Percentiles rank a stretch among this genome's conserved stretches.
These are phyloP conservation scores for Epichloe scottii DNA, from an alignment of 2,329 filamentous ascomycete species.

Conservation along the genomic window DNA sequence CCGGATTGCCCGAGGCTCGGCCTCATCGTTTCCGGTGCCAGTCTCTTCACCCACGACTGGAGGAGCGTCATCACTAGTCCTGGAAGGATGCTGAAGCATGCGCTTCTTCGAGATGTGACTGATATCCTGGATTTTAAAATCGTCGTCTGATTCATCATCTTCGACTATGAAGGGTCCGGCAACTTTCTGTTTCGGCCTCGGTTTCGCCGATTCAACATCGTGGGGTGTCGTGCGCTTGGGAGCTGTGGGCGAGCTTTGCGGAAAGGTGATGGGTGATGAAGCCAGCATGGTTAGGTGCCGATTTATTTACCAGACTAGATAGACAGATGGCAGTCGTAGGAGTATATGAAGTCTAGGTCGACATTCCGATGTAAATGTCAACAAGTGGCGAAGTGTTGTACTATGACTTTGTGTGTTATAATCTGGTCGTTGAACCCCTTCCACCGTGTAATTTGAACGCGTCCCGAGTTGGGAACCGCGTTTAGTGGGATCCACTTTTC, in stretches of 20 bases:
- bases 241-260: constrained; percentile 32
- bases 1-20: background rate
- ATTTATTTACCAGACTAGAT: background rate
- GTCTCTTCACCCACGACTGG: background rate
- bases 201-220: constrained; percentile 20
- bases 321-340: background rate
- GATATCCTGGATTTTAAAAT: constrained; percentile 6
- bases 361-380: background rate
- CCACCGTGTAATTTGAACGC: constrained; percentile 3
- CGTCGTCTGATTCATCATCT: constrained; percentile 23
- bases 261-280: constrained; percentile 46
- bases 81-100: constrained; percentile 16
- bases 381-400: too few species aligned
- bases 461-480: constrained; percentile 11
- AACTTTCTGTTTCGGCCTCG: constrained; percentile 22
- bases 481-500: constrained; percentile 15
- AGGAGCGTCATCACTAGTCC: background rate
- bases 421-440: background rate
- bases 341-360: background rate
- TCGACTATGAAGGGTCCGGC: constrained; percentile 28
- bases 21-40: constrained; percentile 2
- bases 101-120: constrained; percentile 18
- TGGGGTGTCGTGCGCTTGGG: constrained; percentile 26
- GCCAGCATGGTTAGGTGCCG: constrained; percentile 35
- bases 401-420: background rate